Percentiles rank a stretch among this genome's conserved stretches.
Evolutionary conservation across 148 eudicot genomes (phyloP).

Genomic region (Nepenthes gracilis): DNA sequence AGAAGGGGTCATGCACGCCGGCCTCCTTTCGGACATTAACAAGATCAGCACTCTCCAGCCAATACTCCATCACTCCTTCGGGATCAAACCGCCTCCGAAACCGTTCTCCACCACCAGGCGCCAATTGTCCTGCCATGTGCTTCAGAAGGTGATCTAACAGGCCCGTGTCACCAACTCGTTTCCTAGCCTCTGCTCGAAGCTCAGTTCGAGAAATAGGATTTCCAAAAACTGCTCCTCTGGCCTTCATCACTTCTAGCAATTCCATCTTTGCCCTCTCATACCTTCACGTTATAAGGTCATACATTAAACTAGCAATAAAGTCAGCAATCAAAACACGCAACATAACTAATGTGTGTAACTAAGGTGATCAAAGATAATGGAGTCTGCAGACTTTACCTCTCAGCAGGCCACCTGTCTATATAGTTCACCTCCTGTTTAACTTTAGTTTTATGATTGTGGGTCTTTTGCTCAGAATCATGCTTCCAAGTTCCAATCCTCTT

Average conservation of each 20-base stretch:
- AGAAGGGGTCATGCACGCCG: slow-evolving; percentile 32
- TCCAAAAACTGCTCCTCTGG: slow-evolving; percentile 23
- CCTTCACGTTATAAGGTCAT: neutral
- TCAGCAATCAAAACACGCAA: neutral
- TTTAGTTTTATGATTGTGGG: slow-evolving; percentile 1
- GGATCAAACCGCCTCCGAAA: slow-evolving; percentile 48
- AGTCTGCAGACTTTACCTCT: slow-evolving; percentile 14
- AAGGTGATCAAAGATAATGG: neutral
- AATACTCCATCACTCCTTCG: slow-evolving; percentile 61
- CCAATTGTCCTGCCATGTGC: slow-evolving; percentile 45
- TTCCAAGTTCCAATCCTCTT: neutral
- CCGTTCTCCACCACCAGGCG: slow-evolving; percentile 46
- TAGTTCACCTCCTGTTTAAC: slow-evolving; percentile 3
- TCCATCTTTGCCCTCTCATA: slow-evolving; percentile 3
- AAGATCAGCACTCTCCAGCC: slow-evolving; percentile 59
- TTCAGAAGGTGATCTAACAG: slow-evolving; percentile 55
- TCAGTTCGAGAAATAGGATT: slow-evolving; percentile 36
- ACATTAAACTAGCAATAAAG: neutral
- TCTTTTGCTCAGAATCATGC: neutral
- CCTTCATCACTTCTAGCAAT: slow-evolving; percentile 40
- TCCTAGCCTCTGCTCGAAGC: slow-evolving; percentile 47
- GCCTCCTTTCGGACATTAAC: slow-evolving; percentile 33
- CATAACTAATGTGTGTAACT: neutral
- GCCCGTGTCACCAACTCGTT: slow-evolving; percentile 56
- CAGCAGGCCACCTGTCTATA: slow-evolving; percentile 23